These are phyloP conservation scores for Saccharomycopsis fodiens DNA, from an alignment of 805 yeast species.

Conservation along the genomic window DNA sequence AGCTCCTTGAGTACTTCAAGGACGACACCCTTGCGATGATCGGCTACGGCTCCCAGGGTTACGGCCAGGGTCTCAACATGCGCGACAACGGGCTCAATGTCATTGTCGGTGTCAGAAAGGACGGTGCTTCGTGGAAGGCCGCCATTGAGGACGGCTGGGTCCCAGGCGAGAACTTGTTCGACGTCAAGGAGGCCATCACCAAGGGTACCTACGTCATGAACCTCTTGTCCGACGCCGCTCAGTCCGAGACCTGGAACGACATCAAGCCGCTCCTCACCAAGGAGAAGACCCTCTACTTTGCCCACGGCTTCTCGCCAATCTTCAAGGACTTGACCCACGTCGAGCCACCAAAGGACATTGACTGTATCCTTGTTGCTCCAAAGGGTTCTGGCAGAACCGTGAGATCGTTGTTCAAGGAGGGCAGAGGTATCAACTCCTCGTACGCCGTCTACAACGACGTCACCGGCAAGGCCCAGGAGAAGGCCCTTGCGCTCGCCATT, in stretches of 20 bases:
- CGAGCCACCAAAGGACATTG: constrained; percentile 89
- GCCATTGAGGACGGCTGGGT: constrained; percentile 99
- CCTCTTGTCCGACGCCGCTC: constrained; percentile 98
- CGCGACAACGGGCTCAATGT: constrained; percentile 99
- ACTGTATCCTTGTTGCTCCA: constrained; percentile 98
- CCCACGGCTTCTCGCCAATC: constrained; percentile 99
- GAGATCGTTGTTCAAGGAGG: constrained; percentile 98
- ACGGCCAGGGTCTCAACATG: constrained; percentile 99
- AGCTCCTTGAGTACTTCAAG: constrained; percentile 92
- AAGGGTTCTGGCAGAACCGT: constrained; percentile 99
- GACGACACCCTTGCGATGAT: constrained; percentile 94
- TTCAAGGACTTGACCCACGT: constrained; percentile 97
- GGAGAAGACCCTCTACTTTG: constrained; percentile 97
- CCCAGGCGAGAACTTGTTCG: constrained; percentile 97
- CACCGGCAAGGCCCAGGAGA: constrained; percentile 98
- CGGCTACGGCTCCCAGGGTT: constrained; percentile 99
- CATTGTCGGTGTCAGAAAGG: constrained; percentile 95
- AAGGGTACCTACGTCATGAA: constrained; percentile 96
- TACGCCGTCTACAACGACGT: constrained; percentile 99
- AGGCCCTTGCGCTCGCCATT: constrained; percentile 96
- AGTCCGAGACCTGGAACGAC: constrained; percentile 92
- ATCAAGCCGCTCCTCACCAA: constrained; percentile 88
- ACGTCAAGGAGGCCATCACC: constrained; percentile 84
- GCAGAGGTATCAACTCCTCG: constrained; percentile 99
- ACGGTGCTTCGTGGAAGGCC: constrained; percentile 99